Base-by-base conservation (phyloP, 352 stramenopile genomes). In the Pythium plurisporium region DNA sequence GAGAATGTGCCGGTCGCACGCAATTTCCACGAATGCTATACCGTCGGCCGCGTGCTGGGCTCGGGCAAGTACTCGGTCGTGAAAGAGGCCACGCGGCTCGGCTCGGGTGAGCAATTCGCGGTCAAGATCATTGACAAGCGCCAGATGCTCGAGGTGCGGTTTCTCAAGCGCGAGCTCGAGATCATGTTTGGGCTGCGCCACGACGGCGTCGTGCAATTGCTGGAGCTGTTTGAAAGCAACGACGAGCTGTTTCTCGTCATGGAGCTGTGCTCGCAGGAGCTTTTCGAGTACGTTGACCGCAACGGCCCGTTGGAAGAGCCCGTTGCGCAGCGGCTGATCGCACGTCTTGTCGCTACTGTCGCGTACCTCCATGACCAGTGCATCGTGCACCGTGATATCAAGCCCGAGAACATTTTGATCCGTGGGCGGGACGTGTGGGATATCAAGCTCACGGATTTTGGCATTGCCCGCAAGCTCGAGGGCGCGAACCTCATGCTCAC, bases 71-170 rank as follows among this genome's bases (percentile, higher is more conserved):
- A 86, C 63, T 89, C 80, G 36, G 76, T 89, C 22, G 82, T 93
- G 22, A 90, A 89, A 64, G 65, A 68, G 23, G 86, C 76, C 27
- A 85, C 65, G 14, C 70, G 73, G 11, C 50, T 71, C 19, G 33
- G 20, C 1, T 77, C 55, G 0, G 59, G 67, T 27, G 64, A 72
- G 23, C 44, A 72, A 37, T 82, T 80, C 23, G 82, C 82, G 0
- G 80, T 88, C 52, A 93, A 93, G 69, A 86, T 93, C 30, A 87
- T 93, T 33, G 82, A 91, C 73, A 93, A 93, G 69, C 64, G 74
- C 19, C 76, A 89, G 67, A 90, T 90, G 73, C 76, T 87, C 38
- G 79, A 90, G 44, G 56, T 87, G 38, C 78, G 82, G 17, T 94
- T 94, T 44, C 67, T 94, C 34, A 90, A 89, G 65, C 80, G 84